Evolutionary conservation across 2,329 filamentous ascomycete species (phyloP).

Genomic region (Colletotrichum liaoningense): DNA sequence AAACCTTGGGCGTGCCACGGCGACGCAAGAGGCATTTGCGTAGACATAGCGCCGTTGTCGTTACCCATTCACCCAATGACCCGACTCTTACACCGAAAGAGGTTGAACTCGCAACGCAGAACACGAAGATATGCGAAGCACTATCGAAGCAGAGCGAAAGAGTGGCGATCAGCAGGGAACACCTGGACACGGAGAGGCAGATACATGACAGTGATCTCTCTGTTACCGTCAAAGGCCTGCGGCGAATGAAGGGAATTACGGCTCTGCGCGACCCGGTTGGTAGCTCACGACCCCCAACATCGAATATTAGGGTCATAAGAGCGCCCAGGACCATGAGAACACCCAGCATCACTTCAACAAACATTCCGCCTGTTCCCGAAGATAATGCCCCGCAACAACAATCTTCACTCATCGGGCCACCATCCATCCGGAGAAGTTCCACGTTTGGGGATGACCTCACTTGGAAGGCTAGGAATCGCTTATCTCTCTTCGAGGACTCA

Average conservation of each 20-base stretch:
- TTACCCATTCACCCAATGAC: not conserved
- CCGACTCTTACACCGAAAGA: no score
- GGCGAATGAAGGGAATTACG: slow-evolving; percentile 12
- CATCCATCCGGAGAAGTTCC: not conserved
- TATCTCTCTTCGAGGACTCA: not conserved
- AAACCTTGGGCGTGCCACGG: not conserved
- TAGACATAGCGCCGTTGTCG: not conserved
- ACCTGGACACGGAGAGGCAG: not conserved
- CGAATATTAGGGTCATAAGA: no score
- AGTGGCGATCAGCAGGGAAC: not conserved
- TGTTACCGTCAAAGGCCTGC: not conserved
- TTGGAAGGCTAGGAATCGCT: not conserved
- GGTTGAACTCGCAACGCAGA: not conserved
- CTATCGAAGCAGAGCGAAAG: not conserved
- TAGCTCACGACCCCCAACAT: not conserved
- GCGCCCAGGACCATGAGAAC: no score
- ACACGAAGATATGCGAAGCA: not conserved
- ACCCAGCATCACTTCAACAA: not conserved
- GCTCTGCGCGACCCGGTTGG: not conserved
- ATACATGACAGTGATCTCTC: not conserved
- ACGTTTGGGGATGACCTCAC: not conserved
- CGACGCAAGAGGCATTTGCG: not conserved
- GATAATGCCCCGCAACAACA: not conserved
- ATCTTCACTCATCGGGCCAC: not conserved
- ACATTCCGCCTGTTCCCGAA: not conserved